Base-by-base conservation (phyloP, 1,284 basidiomycete genomes). In the Cutaneotrichosporon daszewskae region DNA sequence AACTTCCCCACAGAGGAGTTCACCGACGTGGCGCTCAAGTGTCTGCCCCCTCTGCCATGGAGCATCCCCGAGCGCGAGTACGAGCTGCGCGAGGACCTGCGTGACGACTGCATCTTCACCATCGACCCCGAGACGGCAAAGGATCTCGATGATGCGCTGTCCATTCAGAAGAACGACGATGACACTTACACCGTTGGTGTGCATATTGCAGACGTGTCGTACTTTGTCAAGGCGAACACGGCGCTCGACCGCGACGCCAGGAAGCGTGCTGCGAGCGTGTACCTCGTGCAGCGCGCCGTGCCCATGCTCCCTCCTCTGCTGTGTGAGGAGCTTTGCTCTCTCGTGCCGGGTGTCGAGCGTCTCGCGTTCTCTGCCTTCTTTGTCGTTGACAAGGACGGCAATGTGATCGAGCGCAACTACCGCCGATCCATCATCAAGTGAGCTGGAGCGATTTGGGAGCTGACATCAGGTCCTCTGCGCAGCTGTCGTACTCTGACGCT, bases 1-100 rank as follows among this genome's bases (percentile, higher is more conserved):
- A 96, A 97, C 72, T 92, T 92, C 81, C 89, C 89, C 1, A 87
- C 87, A 0, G 89, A 94, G 66, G 89, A 94, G 54, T 92, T 92
- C 68, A 79, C 83, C 13, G 89, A 92, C 36, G 86, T 86, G 59
- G 91, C 95, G n/a, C 71, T 91, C 59, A 96, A 96, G 70, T 96
- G 92, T 66, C 74, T 98, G 24, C 95, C 95, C 23, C 90, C 94
- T 28, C 77, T 86, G 47, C 91, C 92, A 9, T 37, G 36, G 54
- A 87, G 85, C 29, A 84, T 98, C 57, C 91, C 95, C 13, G 90
- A 96, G 54, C 81, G 86, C 51, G 92, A 97, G 70, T 77, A 84
- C 46, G 85, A 91, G 60, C 69, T 80, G 39, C 87, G 94, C 61
- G 84, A 83, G 66, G 92, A 98, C 69, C 74, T 96, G 54, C 85